Conservation (phyloP, 2,329 filamentous ascomycete species). For the Epicoccum nigrum region DNA sequence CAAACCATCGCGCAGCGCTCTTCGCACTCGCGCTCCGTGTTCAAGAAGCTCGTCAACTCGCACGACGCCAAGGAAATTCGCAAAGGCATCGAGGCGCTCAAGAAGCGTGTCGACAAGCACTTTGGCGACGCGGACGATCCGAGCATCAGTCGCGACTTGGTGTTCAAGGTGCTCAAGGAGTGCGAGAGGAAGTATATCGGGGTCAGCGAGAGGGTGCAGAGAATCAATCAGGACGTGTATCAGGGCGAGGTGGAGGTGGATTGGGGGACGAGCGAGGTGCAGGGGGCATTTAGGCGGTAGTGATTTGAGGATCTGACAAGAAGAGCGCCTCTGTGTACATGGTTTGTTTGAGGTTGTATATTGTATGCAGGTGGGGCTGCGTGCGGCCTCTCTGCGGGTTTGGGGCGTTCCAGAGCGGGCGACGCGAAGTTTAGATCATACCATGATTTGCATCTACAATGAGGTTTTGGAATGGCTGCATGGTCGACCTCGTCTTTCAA, state of each 20-base stretch:
- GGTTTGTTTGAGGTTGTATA: slow-evolving; percentile 1
- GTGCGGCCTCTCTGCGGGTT: slow-evolving; percentile 6
- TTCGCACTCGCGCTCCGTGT: slow-evolving; percentile 79
- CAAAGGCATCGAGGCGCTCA: slow-evolving; percentile 86
- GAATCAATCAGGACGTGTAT: slow-evolving; percentile 53
- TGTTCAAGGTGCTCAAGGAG: slow-evolving; percentile 65
- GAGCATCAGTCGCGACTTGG: slow-evolving; percentile 64
- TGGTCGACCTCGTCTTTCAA: too few species aligned
- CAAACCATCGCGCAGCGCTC: slow-evolving; percentile 76
- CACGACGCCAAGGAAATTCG: slow-evolving; percentile 86
- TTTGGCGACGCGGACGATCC: slow-evolving; percentile 88
- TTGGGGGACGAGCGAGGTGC: slow-evolving; percentile 41
- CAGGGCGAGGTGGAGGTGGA: slow-evolving; percentile 54
- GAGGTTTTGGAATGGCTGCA: too few species aligned
- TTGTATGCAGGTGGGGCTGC: slow-evolving; percentile 3
- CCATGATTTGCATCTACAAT: too few species aligned
- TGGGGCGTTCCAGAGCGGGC: slow-evolving; percentile 1
- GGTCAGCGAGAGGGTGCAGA: slow-evolving; percentile 57
- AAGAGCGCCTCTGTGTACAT: slow-evolving; percentile 1
- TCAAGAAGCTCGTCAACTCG: slow-evolving; percentile 81
- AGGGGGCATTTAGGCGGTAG: slow-evolving; percentile 40
- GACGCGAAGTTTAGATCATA: not conserved
- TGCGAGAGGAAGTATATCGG: slow-evolving; percentile 64
- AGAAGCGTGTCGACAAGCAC: slow-evolving; percentile 94
- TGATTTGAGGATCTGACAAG: too few species aligned